phyloP scores from a whole-genome alignment of 78 protist genomes.

The Dictyostelium brefeldianum region DNA sequence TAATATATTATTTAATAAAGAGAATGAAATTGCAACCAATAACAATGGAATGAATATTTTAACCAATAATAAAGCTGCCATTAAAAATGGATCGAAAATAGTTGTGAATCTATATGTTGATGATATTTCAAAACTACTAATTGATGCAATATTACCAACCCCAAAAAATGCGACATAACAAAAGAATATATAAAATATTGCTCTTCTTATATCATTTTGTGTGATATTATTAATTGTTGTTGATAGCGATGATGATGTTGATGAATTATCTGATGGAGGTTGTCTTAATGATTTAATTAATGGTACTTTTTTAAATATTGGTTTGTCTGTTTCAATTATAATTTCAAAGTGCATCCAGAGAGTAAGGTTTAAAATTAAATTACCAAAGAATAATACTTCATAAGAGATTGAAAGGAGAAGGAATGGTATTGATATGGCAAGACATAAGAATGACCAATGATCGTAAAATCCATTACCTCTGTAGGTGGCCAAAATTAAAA shows the following conservation, averaged over 20 bases:
- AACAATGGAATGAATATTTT: conserved; percentile 89
- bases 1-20: conserved; percentile 46
- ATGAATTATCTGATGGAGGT: not conserved
- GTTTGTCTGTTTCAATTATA: not conserved
- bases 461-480: conserved; percentile 56
- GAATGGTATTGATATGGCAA: conserved; percentile 55
- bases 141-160: conserved; percentile 95
- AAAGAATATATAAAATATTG: conserved; percentile 85
- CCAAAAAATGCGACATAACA: conserved; percentile 92
- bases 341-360: conserved; percentile 75
- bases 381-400: conserved; percentile 51
- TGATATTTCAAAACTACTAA: conserved; percentile 88
- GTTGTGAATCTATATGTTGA: conserved; percentile 82
- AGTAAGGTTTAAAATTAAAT: conserved; percentile 25
- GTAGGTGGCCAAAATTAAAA: not conserved
- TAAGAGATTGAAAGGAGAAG: conserved; percentile 58
- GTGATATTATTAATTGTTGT: not conserved
- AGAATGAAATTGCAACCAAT: conserved; percentile 68
- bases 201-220: conserved; percentile 80
- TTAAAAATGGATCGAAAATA: conserved; percentile 88
- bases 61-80: conserved; percentile 78
- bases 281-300: not conserved
- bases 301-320: not conserved
- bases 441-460: conserved; percentile 43
- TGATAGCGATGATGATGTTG: conserved; percentile 13